Evolutionary conservation across 1,284 basidiomycete species (phyloP), one percentile per base, ranked within the genome.

Genomic region (Microstroma glucosiphilum): DNA sequence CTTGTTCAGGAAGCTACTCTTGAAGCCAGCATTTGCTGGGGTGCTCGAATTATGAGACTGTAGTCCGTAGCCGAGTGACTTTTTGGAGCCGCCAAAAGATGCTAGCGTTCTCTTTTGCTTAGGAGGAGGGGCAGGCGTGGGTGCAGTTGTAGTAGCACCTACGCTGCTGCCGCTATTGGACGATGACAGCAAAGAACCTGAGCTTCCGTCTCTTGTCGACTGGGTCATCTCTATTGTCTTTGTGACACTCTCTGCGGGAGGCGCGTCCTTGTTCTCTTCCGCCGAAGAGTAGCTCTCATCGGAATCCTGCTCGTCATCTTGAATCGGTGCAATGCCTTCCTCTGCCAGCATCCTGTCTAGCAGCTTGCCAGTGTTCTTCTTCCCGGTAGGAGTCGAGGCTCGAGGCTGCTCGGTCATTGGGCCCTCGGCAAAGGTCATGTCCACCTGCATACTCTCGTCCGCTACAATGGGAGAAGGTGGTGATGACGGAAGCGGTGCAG

Each of bases 1-100:
- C 67, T 76, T 76, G 68, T 72, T 74, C 56, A 76, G 69, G 67
- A 76, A 76, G 59, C 70, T 76, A 40, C 63, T 62, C 56, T 64
- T 65, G 54, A 66, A 66, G n/a, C 64, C 62, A 42, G 23, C 15
- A 17, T 8, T 19, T 15, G 60, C 54, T 2, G 62, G 58, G 7
- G 66, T 41, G 12, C 57, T 61, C 42, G 48, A 42, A 15, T 51
- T 9, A 2, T 13, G 43, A n/a, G 17, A 53, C 43, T 7, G 62
- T 41, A 12, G 63, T 26, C 13, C 57, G 56, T 46, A 40, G 42
- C 15, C 51, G 12, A 58, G 11, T 9, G 6, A 13, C 42, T 40
- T 42, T n/a, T 40, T 48, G 9, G 30, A 17, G 37, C 58, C 46
- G 17, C 51, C 42, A 37, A 37, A 42, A 15, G 41, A 59, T 30